Base-by-base conservation (phyloP, 2,329 filamentous ascomycete genomes). In the Emergomyces orientalis region DNA sequence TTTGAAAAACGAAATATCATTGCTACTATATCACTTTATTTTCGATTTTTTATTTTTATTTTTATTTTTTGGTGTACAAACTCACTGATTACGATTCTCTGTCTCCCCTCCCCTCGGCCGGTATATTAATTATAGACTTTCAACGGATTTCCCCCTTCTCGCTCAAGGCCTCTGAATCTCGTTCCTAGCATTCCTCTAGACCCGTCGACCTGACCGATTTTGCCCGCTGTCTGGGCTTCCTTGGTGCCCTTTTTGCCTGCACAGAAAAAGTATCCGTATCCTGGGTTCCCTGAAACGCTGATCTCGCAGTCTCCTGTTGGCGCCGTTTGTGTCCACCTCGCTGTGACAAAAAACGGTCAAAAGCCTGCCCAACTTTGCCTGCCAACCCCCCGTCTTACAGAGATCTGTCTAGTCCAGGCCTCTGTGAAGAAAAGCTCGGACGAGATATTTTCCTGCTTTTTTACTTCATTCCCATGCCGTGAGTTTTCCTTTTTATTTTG, bases 401-500 rank as follows among this genome's bases (percentile, higher is more conserved):
- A 66, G 47, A 65, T 60, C 45, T 60, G 49, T 59, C 57, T 60
- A 45, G 37, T 59, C 55, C 55, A 62, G 59, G 25, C 47, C 57
- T 55, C 59, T 59, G 32, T 41, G 37, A 37, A 41, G 59, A 57
- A 62, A 55, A 62, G 62, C 51, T 62, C 62, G 60, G 63, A 54
- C 61, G 59, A 43, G 65, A 63, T 61, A 55, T 47, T 66, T 66
- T 59, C 63, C 65, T 66, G 45, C 59, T 37, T 43, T 52, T 34
- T 41, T 43, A n/a, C n/a, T 32, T 54, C 41, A 62, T 57, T 60
- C 52, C 52, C 61, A 69, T 69, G 66, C 67, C 65, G 66, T 69
- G 60, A 67, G 66, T 62, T 37, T 25, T 39, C n/a, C 43, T 47
- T n/a, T 56, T 37, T 45, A 9, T 41, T n/a, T 17, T 39, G 49